These are phyloP conservation scores for Nemophila menziesii DNA, from an alignment of 257 asterid genomes.

Conservation along the genomic window DNA sequence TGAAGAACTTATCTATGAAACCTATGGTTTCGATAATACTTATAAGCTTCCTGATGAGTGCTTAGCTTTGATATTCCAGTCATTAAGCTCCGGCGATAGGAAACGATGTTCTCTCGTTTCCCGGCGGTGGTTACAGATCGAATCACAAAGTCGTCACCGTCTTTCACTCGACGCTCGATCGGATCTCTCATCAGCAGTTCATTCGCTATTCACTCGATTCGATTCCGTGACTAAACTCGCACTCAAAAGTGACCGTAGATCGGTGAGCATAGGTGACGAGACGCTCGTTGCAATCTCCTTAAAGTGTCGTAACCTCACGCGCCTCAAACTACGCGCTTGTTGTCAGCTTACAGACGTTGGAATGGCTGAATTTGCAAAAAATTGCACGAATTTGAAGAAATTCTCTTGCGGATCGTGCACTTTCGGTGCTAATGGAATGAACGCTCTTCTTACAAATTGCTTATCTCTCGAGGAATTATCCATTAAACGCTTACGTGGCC, in stretches of 20 bases:
- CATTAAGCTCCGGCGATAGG: slow-evolving; percentile 59
- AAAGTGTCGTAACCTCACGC: slow-evolving; percentile 45
- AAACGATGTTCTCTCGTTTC: slow-evolving; percentile 60
- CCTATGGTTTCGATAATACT: slow-evolving; percentile 22
- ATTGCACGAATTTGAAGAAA: slow-evolving; percentile 55
- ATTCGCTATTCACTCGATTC: slow-evolving; percentile 50
- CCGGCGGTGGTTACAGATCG: slow-evolving; percentile 72
- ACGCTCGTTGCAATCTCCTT: slow-evolving; percentile 46
- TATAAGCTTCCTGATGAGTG: slow-evolving; percentile 67
- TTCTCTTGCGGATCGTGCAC: slow-evolving; percentile 75
- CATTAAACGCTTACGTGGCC: slow-evolving; percentile 65
- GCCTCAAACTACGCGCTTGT: slow-evolving; percentile 81
- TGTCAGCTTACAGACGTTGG: slow-evolving; percentile 73
- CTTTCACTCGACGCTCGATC: slow-evolving; percentile 61
- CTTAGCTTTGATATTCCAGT: slow-evolving; percentile 53
- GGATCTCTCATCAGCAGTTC: slow-evolving; percentile 28
- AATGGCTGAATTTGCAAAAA: slow-evolving; percentile 41
- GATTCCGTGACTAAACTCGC: slow-evolving; percentile 77
- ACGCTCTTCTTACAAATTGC: slow-evolving; percentile 55
- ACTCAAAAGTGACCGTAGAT: slow-evolving; percentile 86
- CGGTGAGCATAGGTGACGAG: slow-evolving; percentile 58
- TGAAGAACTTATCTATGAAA: slow-evolving; percentile 13
- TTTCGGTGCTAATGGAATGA: slow-evolving; percentile 77
- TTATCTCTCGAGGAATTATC: slow-evolving; percentile 58
- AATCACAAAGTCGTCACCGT: slow-evolving; percentile 89